Percentiles rank a stretch among this genome's conserved stretches.
Evolutionary conservation across 2,329 filamentous ascomycete genomes (phyloP).

Genomic region (Catunica adiposa): DNA sequence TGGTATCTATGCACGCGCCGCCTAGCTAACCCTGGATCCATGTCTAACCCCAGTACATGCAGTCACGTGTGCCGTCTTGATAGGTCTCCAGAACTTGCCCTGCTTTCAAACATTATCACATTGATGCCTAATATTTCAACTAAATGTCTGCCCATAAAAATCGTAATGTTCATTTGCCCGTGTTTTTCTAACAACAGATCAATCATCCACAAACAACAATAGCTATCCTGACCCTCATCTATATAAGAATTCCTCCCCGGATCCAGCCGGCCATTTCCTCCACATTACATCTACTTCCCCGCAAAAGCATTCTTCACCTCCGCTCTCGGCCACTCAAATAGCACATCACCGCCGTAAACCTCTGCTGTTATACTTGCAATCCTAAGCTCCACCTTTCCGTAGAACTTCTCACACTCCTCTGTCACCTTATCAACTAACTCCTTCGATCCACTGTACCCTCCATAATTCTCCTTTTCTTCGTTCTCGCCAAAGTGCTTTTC

Average conservation of each 20-base stretch:
- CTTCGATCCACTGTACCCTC: conserved; percentile 37
- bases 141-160: too few species aligned
- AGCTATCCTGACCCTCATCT: not conserved
- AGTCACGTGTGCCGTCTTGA: too few species aligned
- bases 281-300: conserved; percentile 4
- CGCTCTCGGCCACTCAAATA: conserved; percentile 48
- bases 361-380: conserved; percentile 43
- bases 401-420: conserved; percentile 45
- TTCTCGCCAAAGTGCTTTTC: conserved; percentile 95
- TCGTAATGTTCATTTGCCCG: too few species aligned
- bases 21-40: too few species aligned
- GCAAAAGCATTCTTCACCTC: conserved; percentile 45
- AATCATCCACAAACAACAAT: not conserved
- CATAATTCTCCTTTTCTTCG: conserved; percentile 65
- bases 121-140: too few species aligned
- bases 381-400: conserved; percentile 43
- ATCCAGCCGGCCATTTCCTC: not conserved
- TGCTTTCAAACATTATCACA: too few species aligned
- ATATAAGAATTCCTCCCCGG: not conserved
- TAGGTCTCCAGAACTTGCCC: too few species aligned
- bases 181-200: too few species aligned
- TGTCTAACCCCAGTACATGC: too few species aligned
- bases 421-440: conserved; percentile 41
- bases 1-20: too few species aligned
- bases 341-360: conserved; percentile 46